Evolutionary conservation across 345 rosid genomes (phyloP).

Genomic region (Jatropha curcas): DNA sequence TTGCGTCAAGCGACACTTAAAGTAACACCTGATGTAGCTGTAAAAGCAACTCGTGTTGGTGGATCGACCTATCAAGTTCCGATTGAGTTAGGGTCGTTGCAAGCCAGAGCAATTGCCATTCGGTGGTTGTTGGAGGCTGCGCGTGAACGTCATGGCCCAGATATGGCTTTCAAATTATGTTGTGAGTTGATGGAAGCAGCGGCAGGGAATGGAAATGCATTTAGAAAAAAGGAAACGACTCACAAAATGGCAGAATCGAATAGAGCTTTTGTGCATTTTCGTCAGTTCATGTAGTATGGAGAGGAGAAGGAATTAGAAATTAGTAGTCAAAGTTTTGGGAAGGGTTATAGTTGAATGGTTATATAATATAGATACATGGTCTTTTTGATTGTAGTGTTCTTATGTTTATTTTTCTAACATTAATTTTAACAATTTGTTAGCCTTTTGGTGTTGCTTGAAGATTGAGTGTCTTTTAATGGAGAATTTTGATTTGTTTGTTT

Average conservation of each 20-base stretch:
- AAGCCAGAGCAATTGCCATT: conserved; percentile 23
- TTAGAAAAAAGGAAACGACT: conserved; percentile 15
- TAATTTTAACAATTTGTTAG: neutral
- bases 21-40: conserved; percentile 22
- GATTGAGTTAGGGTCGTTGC: conserved; percentile 6
- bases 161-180: conserved; percentile 26
- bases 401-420: neutral
- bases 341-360: neutral
- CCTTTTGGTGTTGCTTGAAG: neutral
- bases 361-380: too few relatives aligned
- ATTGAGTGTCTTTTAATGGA: neutral
- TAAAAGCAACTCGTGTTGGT: conserved; percentile 17
- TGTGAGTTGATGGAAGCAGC: conserved; percentile 27
- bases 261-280: conserved; percentile 24
- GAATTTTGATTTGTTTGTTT: neutral
- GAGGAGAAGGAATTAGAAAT: neutral
- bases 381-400: neutral
- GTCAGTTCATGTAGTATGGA: neutral
- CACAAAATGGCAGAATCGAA: conserved; percentile 23
- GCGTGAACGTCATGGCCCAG: conserved; percentile 10
- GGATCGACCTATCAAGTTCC: conserved; percentile 26
- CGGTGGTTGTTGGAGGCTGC: conserved; percentile 28
- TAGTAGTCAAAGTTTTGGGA: neutral
- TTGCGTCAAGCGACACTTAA: conserved; percentile 17
- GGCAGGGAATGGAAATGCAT: conserved; percentile 22